Percentiles rank a stretch among this genome's conserved stretches.
Evolutionary conservation across 1,139 yeast species (phyloP).

Genomic region (Geotrichum reessii): DNA sequence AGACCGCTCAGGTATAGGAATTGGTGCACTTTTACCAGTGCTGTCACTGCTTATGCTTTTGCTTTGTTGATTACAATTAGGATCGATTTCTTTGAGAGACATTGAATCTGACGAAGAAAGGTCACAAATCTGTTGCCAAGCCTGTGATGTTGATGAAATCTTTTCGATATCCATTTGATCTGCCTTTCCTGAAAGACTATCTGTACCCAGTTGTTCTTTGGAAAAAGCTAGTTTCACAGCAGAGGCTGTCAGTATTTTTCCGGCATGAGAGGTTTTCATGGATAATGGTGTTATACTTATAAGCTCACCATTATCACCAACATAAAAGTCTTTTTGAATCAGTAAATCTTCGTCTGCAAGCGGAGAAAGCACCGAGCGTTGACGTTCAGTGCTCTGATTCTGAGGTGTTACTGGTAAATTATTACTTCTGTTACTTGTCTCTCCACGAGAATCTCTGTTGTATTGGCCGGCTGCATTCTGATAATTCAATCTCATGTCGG

Average conservation of each 20-base stretch:
- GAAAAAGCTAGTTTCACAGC: not conserved
- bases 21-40: not conserved
- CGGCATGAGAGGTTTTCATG: not conserved
- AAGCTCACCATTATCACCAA: conserved; percentile 1
- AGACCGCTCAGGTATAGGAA: not conserved
- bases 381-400: not conserved
- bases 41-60: not conserved
- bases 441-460: not conserved
- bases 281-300: conserved; percentile 9
- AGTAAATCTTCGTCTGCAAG: not conserved
- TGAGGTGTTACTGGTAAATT: not conserved
- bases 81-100: not conserved
- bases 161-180: not conserved
- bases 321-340: not conserved
- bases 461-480: not conserved
- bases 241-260: not conserved
- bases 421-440: not conserved
- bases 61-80: not conserved
- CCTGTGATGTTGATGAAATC: not conserved
- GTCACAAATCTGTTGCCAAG: not conserved
- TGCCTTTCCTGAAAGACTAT: not conserved
- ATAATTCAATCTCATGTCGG: not conserved
- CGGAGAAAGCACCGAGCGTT: not conserved
- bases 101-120: not conserved
- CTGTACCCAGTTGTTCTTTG: not conserved